Percentiles rank a stretch among this genome's conserved stretches.
These are phyloP conservation scores for Fusarium odoratissimum DNA, from an alignment of 2,329 filamentous ascomycete species.

Conservation along the genomic window DNA sequence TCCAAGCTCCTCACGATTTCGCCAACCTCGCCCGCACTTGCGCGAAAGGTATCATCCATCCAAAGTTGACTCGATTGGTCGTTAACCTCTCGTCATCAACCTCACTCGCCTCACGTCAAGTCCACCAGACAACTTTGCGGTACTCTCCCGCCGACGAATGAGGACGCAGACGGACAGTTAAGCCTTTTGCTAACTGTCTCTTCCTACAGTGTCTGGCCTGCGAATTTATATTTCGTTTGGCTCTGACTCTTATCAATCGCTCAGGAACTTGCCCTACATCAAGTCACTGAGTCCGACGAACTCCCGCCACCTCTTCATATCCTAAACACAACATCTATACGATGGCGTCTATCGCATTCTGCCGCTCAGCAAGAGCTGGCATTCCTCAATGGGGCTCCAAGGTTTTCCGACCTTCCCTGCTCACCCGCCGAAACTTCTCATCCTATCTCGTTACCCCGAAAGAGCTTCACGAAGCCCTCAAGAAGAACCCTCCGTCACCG, in stretches of 20 bases:
- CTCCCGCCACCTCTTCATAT: conserved; percentile 16
- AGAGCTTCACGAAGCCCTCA: conserved; percentile 83
- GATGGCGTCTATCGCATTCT: conserved; percentile 59
- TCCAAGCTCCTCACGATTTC: conserved; percentile 45
- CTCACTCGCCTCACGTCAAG: conserved; percentile 24
- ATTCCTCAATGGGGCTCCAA: conserved; percentile 53
- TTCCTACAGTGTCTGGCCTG: conserved; percentile 9
- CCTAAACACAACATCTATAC: conserved; percentile 19
- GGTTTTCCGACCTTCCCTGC: conserved; percentile 47
- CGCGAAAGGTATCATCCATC: conserved; percentile 36
- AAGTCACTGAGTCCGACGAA: conserved; percentile 22
- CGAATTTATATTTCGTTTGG: conserved; percentile 4
- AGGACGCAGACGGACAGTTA: conserved; percentile 38
- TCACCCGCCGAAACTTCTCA: conserved; percentile 63
- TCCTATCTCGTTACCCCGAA: conserved; percentile 89
- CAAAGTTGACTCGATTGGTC: conserved; percentile 38
- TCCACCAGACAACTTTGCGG: conserved; percentile 14
- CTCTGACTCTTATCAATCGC: conserved; percentile 38
- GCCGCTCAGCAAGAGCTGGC: conserved; percentile 56
- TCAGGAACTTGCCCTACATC: conserved; percentile 37
- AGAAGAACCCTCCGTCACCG: conserved; percentile 81
- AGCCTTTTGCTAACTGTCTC: conserved; percentile 36
- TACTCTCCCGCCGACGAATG: conserved; percentile 37
- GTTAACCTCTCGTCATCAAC: conserved; percentile 40
- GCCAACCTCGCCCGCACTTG: conserved; percentile 43